These are phyloP conservation scores for Xylariaceae sp. DNA, from an alignment of 2,329 filamentous ascomycete species.

Conservation along the genomic window DNA sequence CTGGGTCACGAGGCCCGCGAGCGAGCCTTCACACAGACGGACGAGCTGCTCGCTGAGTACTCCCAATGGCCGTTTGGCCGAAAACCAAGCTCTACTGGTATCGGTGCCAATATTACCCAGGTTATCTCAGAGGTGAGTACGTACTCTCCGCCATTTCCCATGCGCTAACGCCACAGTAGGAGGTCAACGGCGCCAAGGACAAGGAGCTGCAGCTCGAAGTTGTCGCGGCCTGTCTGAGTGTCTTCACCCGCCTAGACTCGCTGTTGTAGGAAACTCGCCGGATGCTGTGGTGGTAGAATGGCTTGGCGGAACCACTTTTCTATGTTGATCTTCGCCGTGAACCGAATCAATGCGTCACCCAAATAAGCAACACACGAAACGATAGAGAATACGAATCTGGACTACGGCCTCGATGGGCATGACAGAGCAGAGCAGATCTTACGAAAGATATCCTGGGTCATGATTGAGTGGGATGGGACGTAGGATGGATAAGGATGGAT, in stretches of 20 bases:
- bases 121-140: slow-evolving; percentile 70
- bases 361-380: background rate
- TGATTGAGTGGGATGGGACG: slow-evolving; percentile 6
- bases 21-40: slow-evolving; percentile 92
- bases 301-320: too few relatives aligned
- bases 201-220: slow-evolving; percentile 97
- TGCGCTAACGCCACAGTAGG: slow-evolving; percentile 40
- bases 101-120: slow-evolving; percentile 88
- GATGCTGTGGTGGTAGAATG: background rate
- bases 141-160: too few relatives aligned
- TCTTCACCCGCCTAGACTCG: slow-evolving; percentile 96
- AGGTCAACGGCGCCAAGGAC: slow-evolving; percentile 81
- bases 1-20: slow-evolving; percentile 92
- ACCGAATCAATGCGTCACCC: too few relatives aligned
- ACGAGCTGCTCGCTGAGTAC: slow-evolving; percentile 92
- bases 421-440: background rate
- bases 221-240: slow-evolving; percentile 91
- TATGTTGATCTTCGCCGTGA: too few relatives aligned
- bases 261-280: slow-evolving; percentile 59
- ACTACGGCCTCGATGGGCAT: slow-evolving; percentile 6
- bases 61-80: slow-evolving; percentile 95
- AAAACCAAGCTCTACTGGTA: slow-evolving; percentile 73
- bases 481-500: slow-evolving; percentile 13
- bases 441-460: slow-evolving; percentile 1
- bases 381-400: slow-evolving; percentile 4